Evolutionary conservation across 345 rosid species (phyloP).

Genomic region (Citrus reticulata): DNA sequence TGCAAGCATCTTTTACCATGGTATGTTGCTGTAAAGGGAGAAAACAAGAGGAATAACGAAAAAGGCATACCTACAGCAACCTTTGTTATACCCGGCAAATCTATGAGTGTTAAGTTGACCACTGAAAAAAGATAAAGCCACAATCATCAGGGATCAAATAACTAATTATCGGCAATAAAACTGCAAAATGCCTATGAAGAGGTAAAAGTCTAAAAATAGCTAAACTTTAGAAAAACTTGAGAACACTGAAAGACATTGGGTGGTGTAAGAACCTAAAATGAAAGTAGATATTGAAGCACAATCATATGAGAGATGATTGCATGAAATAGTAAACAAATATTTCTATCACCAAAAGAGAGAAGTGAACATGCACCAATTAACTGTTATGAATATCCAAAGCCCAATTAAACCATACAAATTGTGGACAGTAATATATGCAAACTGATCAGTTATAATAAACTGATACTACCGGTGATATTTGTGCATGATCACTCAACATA

Average conservation of each 20-base stretch:
- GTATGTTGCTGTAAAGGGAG: background rate
- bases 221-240: background rate
- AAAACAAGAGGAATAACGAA: background rate
- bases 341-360: background rate
- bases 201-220: background rate
- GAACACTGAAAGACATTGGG: background rate
- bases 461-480: slow-evolving; percentile 1
- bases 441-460: background rate
- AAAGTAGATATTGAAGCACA: background rate
- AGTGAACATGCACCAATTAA: background rate
- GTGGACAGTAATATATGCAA: background rate
- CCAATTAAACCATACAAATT: background rate
- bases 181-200: background rate
- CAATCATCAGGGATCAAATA: background rate
- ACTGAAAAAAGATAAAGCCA: slow-evolving; percentile 30
- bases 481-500: background rate
- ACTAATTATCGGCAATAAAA: background rate
- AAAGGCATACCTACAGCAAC: slow-evolving; percentile 54
- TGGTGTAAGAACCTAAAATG: background rate
- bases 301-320: background rate
- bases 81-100: slow-evolving; percentile 72
- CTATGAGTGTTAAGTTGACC: slow-evolving; percentile 65
- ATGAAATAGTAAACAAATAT: background rate
- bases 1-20: background rate
- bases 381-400: background rate